A percentile compares a stretch with the other conserved stretches of the same genome.
Evolutionary conservation across 2,329 filamentous ascomycete species (phyloP).

Genomic region (Colletotrichum melonis): DNA sequence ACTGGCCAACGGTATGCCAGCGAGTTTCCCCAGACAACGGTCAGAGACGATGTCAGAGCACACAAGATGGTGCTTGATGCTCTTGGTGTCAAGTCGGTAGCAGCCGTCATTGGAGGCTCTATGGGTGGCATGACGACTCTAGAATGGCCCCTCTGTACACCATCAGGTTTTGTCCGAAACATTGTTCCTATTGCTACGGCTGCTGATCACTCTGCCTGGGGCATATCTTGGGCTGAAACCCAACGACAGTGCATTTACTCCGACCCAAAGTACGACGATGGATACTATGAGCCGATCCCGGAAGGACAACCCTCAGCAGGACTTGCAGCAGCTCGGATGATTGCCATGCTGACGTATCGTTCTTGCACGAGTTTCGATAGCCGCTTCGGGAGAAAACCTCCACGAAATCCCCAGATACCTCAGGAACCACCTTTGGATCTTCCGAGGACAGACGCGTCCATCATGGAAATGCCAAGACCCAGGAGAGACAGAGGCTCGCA

Average conservation of each 20-base stretch:
- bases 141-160: constrained; percentile 66
- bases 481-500: background rate
- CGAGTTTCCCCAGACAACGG: constrained; percentile 76
- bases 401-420: constrained; percentile 56
- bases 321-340: constrained; percentile 49
- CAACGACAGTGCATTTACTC: constrained; percentile 60
- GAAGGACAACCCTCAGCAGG: constrained; percentile 46
- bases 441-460: constrained; percentile 57
- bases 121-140: constrained; percentile 70
- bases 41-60: constrained; percentile 73
- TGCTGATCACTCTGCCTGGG: constrained; percentile 67
- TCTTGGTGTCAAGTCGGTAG: constrained; percentile 63
- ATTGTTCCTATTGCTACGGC: constrained; percentile 68
- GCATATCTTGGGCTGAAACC: constrained; percentile 69
- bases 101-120: constrained; percentile 65
- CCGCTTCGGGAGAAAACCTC: constrained; percentile 59
- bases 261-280: constrained; percentile 46
- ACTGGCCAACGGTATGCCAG: constrained; percentile 38
- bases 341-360: constrained; percentile 52
- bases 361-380: constrained; percentile 47
- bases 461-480: background rate
- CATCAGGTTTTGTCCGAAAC: constrained; percentile 59
- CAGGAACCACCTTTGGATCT: constrained; percentile 39
- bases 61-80: constrained; percentile 66
- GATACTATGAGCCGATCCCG: constrained; percentile 46